phyloP scores from a whole-genome alignment of 1,284 basidiomycete species.

The Inonotus hispidus region DNA sequence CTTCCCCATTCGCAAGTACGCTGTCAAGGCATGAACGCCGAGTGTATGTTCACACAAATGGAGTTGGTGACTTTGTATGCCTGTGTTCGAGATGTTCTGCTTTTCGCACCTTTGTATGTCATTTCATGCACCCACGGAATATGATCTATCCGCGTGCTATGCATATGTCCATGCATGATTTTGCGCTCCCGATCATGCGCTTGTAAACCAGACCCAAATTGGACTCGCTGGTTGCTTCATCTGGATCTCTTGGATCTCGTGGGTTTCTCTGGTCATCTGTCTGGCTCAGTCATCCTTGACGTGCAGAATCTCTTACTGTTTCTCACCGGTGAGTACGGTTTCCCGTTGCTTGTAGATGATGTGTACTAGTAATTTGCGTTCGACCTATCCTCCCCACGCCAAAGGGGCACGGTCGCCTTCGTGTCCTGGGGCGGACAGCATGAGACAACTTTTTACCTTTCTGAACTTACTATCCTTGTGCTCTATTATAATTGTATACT shows the following conservation, averaged over 20 bases:
- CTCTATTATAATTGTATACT: not conserved
- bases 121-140: slow-evolving; percentile 14
- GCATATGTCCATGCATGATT: not conserved
- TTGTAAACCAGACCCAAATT: too few relatives aligned
- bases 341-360: slow-evolving; percentile 3
- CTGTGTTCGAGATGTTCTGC: slow-evolving; percentile 5
- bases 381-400: slow-evolving; percentile 12
- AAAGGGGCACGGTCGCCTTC: slow-evolving; percentile 15
- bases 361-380: slow-evolving; percentile 18
- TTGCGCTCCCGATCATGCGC: not conserved
- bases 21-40: slow-evolving; percentile 70
- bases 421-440: slow-evolving; percentile 7
- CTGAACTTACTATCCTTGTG: not conserved
- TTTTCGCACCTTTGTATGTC: slow-evolving; percentile 16
- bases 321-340: not conserved
- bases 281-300: not conserved
- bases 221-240: not conserved
- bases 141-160: slow-evolving; percentile 11
- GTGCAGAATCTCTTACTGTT: not conserved
- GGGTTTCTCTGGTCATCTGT: not conserved
- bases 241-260: too few relatives aligned
- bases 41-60: slow-evolving; percentile 17
- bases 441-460: slow-evolving; percentile 13
- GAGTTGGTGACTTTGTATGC: slow-evolving; percentile 12
- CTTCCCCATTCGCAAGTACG: slow-evolving; percentile 85